Conservation (phyloP, 352 stramenopile species). For the Detonula confervacea region DNA sequence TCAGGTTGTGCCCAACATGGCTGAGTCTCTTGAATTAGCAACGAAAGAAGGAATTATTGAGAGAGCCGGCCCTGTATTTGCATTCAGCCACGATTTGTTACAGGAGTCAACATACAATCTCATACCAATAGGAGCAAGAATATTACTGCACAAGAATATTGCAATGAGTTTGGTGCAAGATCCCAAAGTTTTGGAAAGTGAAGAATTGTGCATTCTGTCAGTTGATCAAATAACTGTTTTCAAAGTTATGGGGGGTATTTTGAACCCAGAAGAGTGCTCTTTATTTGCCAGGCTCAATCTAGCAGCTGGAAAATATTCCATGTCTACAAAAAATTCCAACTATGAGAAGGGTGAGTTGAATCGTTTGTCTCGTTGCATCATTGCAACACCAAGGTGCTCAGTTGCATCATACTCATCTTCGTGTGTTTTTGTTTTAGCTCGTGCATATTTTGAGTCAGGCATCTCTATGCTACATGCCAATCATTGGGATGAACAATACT, state of each 20-base stretch:
- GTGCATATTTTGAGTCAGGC: conserved; percentile 26
- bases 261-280: conserved; percentile 13
- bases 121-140: conserved; percentile 8
- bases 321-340: conserved; percentile 15
- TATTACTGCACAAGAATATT: conserved; percentile 25
- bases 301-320: conserved; percentile 23
- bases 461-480: conserved; percentile 27
- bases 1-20: conserved; percentile 29
- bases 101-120: conserved; percentile 17
- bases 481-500: conserved; percentile 39
- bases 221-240: conserved; percentile 40
- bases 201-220: conserved; percentile 1
- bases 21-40: conserved; percentile 10
- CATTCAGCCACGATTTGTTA: conserved; percentile 32
- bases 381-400: too few relatives aligned
- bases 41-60: conserved; percentile 26
- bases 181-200: not conserved
- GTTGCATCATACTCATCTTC: not conserved
- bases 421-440: conserved; percentile 1
- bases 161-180: conserved; percentile 13
- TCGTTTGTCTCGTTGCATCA: not conserved
- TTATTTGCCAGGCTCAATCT: conserved; percentile 10
- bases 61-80: conserved; percentile 20
- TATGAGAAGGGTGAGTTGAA: conserved; percentile 16
- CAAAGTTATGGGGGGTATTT: conserved; percentile 7